Conservation (phyloP, 371 early-diverging fungal genomes). For the Quaeritorhiza haematococci region DNA sequence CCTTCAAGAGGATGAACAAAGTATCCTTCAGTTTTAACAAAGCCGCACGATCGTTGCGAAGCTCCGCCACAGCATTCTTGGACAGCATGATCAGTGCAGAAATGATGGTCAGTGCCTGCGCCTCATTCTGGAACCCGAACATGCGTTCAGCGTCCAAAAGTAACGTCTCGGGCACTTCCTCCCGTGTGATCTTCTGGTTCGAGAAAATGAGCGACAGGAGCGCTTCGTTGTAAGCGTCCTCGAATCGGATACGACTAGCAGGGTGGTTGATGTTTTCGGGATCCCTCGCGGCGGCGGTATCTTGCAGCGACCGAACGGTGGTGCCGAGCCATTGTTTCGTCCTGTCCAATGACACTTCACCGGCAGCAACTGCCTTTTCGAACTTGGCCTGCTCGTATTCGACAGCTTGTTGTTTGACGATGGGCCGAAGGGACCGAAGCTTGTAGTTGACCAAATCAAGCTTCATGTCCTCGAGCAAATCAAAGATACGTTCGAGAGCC, state of each 20-base stretch:
- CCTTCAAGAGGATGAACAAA: constrained; percentile 51
- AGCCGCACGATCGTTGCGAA: constrained; percentile 27
- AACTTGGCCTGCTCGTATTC: constrained; percentile 68
- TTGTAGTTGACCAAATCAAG: constrained; percentile 70
- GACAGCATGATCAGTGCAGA: constrained; percentile 65
- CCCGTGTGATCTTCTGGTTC: constrained; percentile 22
- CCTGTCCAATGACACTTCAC: constrained; percentile 38
- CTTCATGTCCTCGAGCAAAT: constrained; percentile 62
- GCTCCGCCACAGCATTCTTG: constrained; percentile 50
- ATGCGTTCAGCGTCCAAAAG: constrained; percentile 61
- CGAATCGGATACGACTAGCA: constrained; percentile 39
- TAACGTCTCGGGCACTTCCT: constrained; percentile 63
- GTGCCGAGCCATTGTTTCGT: constrained; percentile 56
- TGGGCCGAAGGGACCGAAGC: constrained; percentile 57
- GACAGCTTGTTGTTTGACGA: constrained; percentile 57
- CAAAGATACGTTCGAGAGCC: constrained; percentile 47
- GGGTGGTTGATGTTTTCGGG: constrained; percentile 53
- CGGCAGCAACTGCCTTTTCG: constrained; percentile 35
- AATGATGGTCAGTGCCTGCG: constrained; percentile 60
- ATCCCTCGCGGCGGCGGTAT: constrained; percentile 50
- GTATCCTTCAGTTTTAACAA: constrained; percentile 37
- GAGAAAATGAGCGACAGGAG: constrained; percentile 49
- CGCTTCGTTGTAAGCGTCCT: constrained; percentile 60
- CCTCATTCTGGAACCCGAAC: constrained; percentile 57
- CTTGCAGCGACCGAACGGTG: constrained; percentile 30